Base-by-base conservation (phyloP, 2,329 filamentous ascomycete species). In the Paraphoma sp. region DNA sequence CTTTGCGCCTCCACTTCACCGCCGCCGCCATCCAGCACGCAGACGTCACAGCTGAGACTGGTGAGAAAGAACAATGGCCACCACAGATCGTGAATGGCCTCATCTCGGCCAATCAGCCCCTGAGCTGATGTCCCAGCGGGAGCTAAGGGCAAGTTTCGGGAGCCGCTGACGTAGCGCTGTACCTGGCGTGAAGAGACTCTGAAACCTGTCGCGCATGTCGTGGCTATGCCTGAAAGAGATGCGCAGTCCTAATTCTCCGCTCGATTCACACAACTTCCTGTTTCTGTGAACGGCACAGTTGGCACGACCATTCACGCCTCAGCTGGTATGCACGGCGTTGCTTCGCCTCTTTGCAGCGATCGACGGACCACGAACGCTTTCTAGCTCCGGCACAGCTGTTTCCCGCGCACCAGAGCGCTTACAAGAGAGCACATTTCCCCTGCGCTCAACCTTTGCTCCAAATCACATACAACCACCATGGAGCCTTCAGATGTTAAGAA, bases 161-260 rank as follows among this genome's bases (percentile, higher is more conserved):
- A 61, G 61, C 60, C 68, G 63, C 66, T 71, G 69, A 72, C 68
- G 69, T 71, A 57, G 62, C 44, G 56, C 41, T 60, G 62, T 63
- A 58, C 59, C 60, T 67, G 65, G 65, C 64, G 33, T 47, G 45
- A 29, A 44, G 38, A 44, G 52, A 42, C 40, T 42, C 40, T 64
- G 62, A 63, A 67, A 64, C 61, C 54, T 54, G 59, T 54, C 53
- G 56, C 57, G 54, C 55, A 48, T 55, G 18, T 16, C 36, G 18
- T 17, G 23, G 18, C 12, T 11, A 43, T 46, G 29, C 18, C 48
- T 45, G 50, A 41, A 38, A 14, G 14, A 36, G 33, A 14, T 36
- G 14, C 33, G 14, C 33, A 14, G 33, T 36, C 6, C 14, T 14
- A 36, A 14, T 10, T 36, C 33, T 36, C 14, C 14, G 33, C 33